Base-by-base conservation (phyloP, 768 basidiomycete genomes). In the Hemileccinum impolitum region DNA sequence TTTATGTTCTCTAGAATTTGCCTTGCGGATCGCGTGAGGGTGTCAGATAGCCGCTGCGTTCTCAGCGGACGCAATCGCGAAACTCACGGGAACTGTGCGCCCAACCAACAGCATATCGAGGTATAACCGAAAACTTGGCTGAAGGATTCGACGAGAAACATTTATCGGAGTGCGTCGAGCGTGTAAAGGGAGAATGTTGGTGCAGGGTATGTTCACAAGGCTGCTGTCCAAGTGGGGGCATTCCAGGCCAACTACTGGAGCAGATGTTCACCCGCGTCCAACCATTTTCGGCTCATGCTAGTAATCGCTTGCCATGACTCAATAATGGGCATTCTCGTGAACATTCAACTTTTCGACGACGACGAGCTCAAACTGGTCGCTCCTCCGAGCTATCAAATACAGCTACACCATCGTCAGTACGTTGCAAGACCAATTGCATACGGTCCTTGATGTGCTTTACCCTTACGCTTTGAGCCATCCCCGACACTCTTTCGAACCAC, bases 31-130 rank as follows among this genome's bases (percentile, higher is more conserved):
- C n/a, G n/a, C 41, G 36, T 38, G 14, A 48, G 21, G 15, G 25
- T 10, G 36, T 56, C 51, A 57, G 40, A 46, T 55, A n/a, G 18
- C n/a, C n/a, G n/a, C n/a, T n/a, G n/a, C 38, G 57, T 43, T 17
- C 42, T 35, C 21, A 18, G 43, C 34, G 12, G 53, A 45, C 18
- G 52, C 49, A 47, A 36, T 50, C 41, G 45, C 25, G 1, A 15
- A n/a, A 80, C 88, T 75, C 66, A 92, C 87, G 92, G 92, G 59
- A 91, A 83, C 65, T 94, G 92, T 3, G 92, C 92, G 11, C 87
- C 80, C 3, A 94, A 68, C 92, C 92, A 94, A 66, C 80, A 88
- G 19, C 62, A 72, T 55, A 93, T 87, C 19, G 87, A 91, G 3
- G 72, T 60, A 55, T 84, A 84, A 10, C 90, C 90, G 36, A 89